Conservation (phyloP, 116 monocot species). For the Dioscorea cayenensis region DNA sequence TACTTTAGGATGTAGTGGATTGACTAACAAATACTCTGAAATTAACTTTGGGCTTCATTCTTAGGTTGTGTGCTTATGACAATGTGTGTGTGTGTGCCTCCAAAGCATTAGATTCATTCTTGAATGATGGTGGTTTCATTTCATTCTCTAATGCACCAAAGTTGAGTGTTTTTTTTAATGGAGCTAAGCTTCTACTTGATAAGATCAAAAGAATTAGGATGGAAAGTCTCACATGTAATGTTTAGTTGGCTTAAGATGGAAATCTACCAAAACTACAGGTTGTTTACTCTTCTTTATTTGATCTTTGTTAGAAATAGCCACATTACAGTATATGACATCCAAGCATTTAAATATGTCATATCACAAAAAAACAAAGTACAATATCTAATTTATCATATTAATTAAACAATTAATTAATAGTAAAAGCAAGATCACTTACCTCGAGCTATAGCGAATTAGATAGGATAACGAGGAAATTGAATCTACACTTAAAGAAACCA, state of each 20-base stretch:
- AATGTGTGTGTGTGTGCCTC: constrained; percentile 68
- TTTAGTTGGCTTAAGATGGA: constrained; percentile 46
- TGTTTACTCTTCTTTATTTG: too few relatives aligned
- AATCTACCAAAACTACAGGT: constrained; percentile 14
- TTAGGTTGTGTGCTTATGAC: constrained; percentile 84
- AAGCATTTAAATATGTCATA: too few relatives aligned
- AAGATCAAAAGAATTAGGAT: constrained; percentile 43
- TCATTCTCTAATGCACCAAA: constrained; percentile 54
- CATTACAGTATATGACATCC: too few relatives aligned
- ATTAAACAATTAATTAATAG: too few relatives aligned
- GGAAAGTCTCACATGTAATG: constrained; percentile 49
- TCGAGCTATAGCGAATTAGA: too few relatives aligned
- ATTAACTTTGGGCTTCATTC: constrained; percentile 42
- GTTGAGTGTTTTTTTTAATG: constrained; percentile 32
- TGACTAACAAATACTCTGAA: constrained; percentile 13
- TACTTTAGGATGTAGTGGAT: constrained; percentile 30
- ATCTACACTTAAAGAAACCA: too few relatives aligned
- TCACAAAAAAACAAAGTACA: too few relatives aligned
- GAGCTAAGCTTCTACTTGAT: constrained; percentile 42
- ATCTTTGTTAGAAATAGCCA: too few relatives aligned
- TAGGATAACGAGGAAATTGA: too few relatives aligned
- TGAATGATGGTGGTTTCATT: constrained; percentile 38
- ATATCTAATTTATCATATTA: too few relatives aligned
- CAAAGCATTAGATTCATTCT: constrained; percentile 55
- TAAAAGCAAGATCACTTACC: too few relatives aligned